Conservation (phyloP, 2,329 filamentous ascomycete genomes). For the Aspergillus tamarii region DNA sequence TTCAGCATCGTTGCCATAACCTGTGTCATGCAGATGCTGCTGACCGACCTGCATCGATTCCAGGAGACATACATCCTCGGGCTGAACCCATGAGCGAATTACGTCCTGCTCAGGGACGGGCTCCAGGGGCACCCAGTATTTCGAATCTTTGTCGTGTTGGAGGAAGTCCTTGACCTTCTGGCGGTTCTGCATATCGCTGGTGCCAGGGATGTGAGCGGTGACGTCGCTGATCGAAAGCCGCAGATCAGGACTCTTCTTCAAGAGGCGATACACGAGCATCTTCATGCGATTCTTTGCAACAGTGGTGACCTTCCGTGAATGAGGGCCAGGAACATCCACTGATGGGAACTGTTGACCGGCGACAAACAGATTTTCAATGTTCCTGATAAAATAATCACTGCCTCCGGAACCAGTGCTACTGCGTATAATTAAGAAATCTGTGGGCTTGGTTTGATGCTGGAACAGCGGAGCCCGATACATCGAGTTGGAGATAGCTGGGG, state of each 20-base stretch:
- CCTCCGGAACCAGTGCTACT: conserved; percentile 79
- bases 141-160: conserved; percentile 82
- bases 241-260: conserved; percentile 72
- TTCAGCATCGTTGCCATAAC: conserved; percentile 72
- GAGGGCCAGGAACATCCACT: conserved; percentile 87
- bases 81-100: conserved; percentile 86
- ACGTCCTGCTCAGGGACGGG: conserved; percentile 76
- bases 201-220: conserved; percentile 88
- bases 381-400: conserved; percentile 79
- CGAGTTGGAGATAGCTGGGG: conserved; percentile 87
- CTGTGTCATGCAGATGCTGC: conserved; percentile 87
- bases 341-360: conserved; percentile 94
- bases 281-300: conserved; percentile 96
- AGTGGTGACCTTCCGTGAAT: conserved; percentile 92
- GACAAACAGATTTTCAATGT: conserved; percentile 85
- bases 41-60: conserved; percentile 97
- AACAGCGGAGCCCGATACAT: conserved; percentile 97
- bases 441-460: conserved; percentile 74
- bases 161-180: conserved; percentile 98
- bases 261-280: conserved; percentile 91
- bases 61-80: conserved; percentile 90
- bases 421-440: conserved; percentile 85
- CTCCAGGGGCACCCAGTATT: conserved; percentile 84
- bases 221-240: conserved; percentile 79
- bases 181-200: conserved; percentile 91